Evolutionary conservation across 176 grass and related monocot species (phyloP).

Genomic region (Eleusine indica): DNA sequence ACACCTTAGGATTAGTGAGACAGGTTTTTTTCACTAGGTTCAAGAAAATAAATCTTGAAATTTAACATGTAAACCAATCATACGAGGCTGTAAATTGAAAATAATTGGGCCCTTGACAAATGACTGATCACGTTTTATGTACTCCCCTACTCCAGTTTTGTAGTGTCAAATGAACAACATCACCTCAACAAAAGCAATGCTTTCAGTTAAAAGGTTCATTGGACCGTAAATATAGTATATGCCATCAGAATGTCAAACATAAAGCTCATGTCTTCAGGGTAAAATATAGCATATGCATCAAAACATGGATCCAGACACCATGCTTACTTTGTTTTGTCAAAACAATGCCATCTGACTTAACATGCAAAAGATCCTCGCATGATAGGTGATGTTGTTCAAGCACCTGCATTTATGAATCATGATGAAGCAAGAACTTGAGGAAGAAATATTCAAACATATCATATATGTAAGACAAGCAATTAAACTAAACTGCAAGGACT

Average conservation of each 20-base stretch:
- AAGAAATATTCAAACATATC: conserved; percentile 23
- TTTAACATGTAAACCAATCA: conserved; percentile 24
- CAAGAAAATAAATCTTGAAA: conserved; percentile 12
- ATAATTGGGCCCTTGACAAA: neutral
- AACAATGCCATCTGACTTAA: conserved; percentile 72
- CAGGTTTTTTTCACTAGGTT: conserved; percentile 17
- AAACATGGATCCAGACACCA: conserved; percentile 4
- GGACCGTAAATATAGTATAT: conserved; percentile 14
- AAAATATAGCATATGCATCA: conserved; percentile 36
- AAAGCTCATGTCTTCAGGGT: conserved; percentile 18
- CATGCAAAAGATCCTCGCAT: conserved; percentile 77
- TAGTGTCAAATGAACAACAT: conserved; percentile 18
- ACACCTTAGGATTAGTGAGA: conserved; percentile 16
- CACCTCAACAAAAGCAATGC: neutral
- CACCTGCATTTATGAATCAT: conserved; percentile 57
- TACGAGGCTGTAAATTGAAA: conserved; percentile 17
- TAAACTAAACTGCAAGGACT: conserved; percentile 18
- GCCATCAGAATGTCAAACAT: conserved; percentile 6
- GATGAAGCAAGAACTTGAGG: conserved; percentile 17
- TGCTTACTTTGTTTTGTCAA: conserved; percentile 88
- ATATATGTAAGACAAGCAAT: conserved; percentile 14
- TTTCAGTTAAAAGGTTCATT: conserved; percentile 22
- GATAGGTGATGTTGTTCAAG: conserved; percentile 70
- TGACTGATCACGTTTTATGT: conserved; percentile 3
- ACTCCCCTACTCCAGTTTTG: neutral